Conservation (phyloP, 2,329 filamentous ascomycete species). For the Cladobotryum protrusum region DNA sequence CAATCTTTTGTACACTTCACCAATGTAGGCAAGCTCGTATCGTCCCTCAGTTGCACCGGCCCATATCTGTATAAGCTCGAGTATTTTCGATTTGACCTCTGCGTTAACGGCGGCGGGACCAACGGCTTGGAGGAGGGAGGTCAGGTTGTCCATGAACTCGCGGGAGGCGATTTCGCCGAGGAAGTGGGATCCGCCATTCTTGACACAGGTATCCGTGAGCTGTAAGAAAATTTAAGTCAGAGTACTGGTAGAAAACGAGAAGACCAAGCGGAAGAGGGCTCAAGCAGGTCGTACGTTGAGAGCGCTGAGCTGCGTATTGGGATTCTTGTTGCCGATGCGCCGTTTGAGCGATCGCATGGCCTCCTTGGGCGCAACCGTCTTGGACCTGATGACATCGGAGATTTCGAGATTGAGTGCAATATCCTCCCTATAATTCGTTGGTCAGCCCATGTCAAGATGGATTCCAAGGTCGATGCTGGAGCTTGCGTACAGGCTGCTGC, state of each 20-base stretch:
- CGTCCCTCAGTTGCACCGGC: slow-evolving; percentile 82
- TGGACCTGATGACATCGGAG: slow-evolving; percentile 93
- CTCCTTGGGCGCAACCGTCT: slow-evolving; percentile 94
- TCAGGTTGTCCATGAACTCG: slow-evolving; percentile 97
- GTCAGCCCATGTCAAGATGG: slow-evolving; percentile 1
- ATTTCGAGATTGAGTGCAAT: slow-evolving; percentile 97
- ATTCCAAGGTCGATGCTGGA: background rate
- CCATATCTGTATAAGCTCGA: slow-evolving; percentile 92
- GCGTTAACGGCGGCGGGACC: slow-evolving; percentile 69
- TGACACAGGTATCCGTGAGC: slow-evolving; percentile 97
- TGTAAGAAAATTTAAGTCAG: slow-evolving; percentile 29
- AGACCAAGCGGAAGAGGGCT: background rate
- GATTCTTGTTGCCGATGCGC: slow-evolving; percentile 94
- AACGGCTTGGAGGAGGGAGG: slow-evolving; percentile 78
- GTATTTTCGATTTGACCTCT: slow-evolving; percentile 82
- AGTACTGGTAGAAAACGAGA: background rate
- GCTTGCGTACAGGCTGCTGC: slow-evolving; percentile 73
- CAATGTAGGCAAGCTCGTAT: slow-evolving; percentile 76
- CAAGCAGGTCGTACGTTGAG: slow-evolving; percentile 60
- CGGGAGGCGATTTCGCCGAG: slow-evolving; percentile 90
- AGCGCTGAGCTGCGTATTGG: slow-evolving; percentile 92
- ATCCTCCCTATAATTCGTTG: slow-evolving; percentile 61
- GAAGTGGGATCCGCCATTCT: slow-evolving; percentile 95
- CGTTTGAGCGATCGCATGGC: slow-evolving; percentile 95
- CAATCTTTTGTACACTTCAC: slow-evolving; percentile 76